A percentile compares a stretch with the other conserved stretches of the same genome.
phyloP scores from a whole-genome alignment of 345 rosid genomes.

The Gossypium bickii region DNA sequence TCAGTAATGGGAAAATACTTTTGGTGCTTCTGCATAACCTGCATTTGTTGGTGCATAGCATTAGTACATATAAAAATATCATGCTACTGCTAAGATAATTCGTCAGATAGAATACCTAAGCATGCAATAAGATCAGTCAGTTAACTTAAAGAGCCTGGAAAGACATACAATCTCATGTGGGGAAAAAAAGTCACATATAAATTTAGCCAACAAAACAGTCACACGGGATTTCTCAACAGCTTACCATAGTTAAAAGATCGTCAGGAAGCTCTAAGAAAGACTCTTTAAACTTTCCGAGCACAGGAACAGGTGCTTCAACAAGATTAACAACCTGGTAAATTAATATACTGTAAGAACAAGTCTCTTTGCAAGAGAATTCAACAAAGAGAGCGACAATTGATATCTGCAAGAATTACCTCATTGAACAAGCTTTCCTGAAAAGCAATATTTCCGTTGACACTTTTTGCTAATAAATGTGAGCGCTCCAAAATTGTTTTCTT shows the following conservation, averaged over 20 bases:
- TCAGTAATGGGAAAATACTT: constrained; percentile 75
- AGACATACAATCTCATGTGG: constrained; percentile 30
- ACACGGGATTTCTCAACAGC: constrained; percentile 17
- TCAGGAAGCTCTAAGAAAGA: constrained; percentile 89
- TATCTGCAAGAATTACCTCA: constrained; percentile 50
- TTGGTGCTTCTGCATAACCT: constrained; percentile 99
- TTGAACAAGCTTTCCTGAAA: constrained; percentile 58
- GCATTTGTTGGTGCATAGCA: constrained; percentile 20
- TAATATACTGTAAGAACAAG: constrained; percentile 11
- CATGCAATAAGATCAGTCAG: constrained; percentile 3
- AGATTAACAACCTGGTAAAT: constrained; percentile 82
- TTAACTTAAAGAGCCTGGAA: neutral
- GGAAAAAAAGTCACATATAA: neutral
- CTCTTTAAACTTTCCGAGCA: constrained; percentile 74
- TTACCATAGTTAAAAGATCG: constrained; percentile 84
- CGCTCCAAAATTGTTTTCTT: constrained; percentile 57
- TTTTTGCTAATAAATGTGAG: constrained; percentile 56
- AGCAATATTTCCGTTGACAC: constrained; percentile 57
- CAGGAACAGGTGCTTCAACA: constrained; percentile 86
- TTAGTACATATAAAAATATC: neutral
- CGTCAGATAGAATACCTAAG: neutral
- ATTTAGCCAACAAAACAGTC: constrained; percentile 1
- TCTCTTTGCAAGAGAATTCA: constrained; percentile 16
- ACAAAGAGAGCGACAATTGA: constrained; percentile 3
- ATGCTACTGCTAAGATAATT: neutral